Base-by-base conservation (phyloP, 805 yeast species). In the Grigorovia humatica region DNA sequence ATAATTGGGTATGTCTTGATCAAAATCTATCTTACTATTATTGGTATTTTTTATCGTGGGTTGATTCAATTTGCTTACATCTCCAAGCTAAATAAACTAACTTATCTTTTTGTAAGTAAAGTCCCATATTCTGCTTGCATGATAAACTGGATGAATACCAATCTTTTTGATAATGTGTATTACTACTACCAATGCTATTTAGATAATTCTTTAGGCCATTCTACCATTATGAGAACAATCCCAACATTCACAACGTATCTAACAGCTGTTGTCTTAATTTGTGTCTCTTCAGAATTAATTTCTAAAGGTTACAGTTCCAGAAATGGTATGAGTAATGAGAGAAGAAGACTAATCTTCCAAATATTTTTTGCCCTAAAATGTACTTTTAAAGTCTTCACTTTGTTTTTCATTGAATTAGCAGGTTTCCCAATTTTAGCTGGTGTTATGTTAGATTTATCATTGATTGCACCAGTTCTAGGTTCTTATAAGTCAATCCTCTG, bases 391-490 rank as follows among this genome's bases (percentile, higher is more conserved):
- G 95, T 91, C 13, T 79, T 87, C 52, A 59, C 78, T 12, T 76
- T 93, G 27, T 85, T 90, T 61, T 76, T 82, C 5, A 76, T 88
- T 47, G 99, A 93, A 64, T 75, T 89, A 48, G 74, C 85, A n/a
- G 72, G 83, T 7, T 91, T 93, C 70, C 99, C 99, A 1, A 74
- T 85, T 0, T 81, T 81, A 59, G 89, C 97, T 61, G 99, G 99
- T 1, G 67, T 79, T 57, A 76, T 88, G 61, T 65, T 91, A 29
- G 90, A 85, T 58, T 70, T 84, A 53, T 82, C 88, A 2, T 55
- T 82, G 13, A 53, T 66, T 17, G 56, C 62, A 38, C 69, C 70
- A 9, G 48, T 64, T 38, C 46, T 68, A 18, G 53, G 53, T 18
- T 49, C 57, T 1, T 58, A 56, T 13, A 49, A 47, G 12, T 48